Evolutionary conservation across 441 rosid genomes (phyloP), one percentile per base, ranked within the genome.

Genomic region (Syzygium syzygioides): DNA sequence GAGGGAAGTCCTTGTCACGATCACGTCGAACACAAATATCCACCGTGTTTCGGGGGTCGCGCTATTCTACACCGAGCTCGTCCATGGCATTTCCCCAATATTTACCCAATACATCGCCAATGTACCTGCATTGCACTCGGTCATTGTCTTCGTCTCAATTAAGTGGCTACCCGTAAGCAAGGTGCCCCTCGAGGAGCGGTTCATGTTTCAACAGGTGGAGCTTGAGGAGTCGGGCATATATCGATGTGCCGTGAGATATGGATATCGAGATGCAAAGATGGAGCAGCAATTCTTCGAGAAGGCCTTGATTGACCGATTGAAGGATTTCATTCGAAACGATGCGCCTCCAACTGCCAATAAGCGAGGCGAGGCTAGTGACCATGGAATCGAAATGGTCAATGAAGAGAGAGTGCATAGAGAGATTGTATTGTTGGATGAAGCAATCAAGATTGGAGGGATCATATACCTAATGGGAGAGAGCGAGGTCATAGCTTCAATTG

Each of bases 141-240:
- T 71, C 28, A 6, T 68, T 1, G 28, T 68, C 80, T 68, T 68
- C 26, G 80, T 68, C 80, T 68, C 80, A 19, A 83, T 88, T 48
- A 88, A 88, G 80, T 88, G 54, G 7, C 20, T 88, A 25, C 87
- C 89, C 57, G 52, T 88, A 32, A 88, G 86, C 79, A 85, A 88
- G 50, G 87, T 88, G 79, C 45, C 62, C 10, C 32, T 32, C 53
- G 50, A 84, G 26, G 86, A 88, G 59, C 83, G 86, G 23, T 83
- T 88, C 79, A n/a, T 83, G 18, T 88, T 88, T n/a, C 76, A 25
- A 41, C 79, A 54, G 4, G 56, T 84, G 15, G 89, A 88, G 52
- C 89, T 83, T 4, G 41, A 53, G 37, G 87, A 88, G 17, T 85
- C 30, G 8, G 45, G 79, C 10, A 62, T 88, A 53, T 88, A 57